These are phyloP conservation scores for Skeletonema menzelii DNA, from an alignment of 108 stramenopile species.

Conservation along the genomic window DNA sequence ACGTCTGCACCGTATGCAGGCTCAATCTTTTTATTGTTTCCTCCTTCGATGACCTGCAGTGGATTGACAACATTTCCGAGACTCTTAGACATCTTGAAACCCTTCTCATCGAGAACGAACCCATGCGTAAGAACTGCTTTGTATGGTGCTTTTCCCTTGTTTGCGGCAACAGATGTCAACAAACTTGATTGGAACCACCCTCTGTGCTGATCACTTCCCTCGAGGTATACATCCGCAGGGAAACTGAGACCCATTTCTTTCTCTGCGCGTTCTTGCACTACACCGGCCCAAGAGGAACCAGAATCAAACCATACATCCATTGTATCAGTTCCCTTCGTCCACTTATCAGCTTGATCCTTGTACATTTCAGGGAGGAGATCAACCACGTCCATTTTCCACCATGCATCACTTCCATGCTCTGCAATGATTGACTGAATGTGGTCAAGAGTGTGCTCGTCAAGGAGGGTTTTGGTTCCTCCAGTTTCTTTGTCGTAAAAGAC, in stretches of 20 bases:
- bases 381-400: slow-evolving; percentile 91
- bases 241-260: slow-evolving; percentile 62
- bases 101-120: slow-evolving; percentile 98
- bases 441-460: slow-evolving; percentile 83
- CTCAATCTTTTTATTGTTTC: slow-evolving; percentile 92
- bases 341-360: slow-evolving; percentile 85
- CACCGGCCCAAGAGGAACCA: slow-evolving; percentile 97
- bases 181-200: slow-evolving; percentile 99
- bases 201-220: slow-evolving; percentile 96
- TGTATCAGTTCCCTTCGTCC: slow-evolving; percentile 96
- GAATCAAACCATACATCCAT: slow-evolving; percentile 99
- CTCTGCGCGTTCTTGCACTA: slow-evolving; percentile 80
- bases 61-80: slow-evolving; percentile 98
- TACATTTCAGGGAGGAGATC: slow-evolving; percentile 91
- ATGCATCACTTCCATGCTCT: slow-evolving; percentile 95
- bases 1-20: slow-evolving; percentile 99
- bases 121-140: slow-evolving; percentile 98
- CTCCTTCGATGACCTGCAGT: slow-evolving; percentile 93
- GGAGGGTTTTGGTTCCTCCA: slow-evolving; percentile 78
- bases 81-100: slow-evolving; percentile 99
- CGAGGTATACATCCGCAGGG: slow-evolving; percentile 92
- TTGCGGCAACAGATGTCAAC: slow-evolving; percentile 93
- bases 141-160: slow-evolving; percentile 87
- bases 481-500: slow-evolving; percentile 92
- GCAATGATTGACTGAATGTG: slow-evolving; percentile 86